Conservation (phyloP, 1,139 yeast species). For the Lodderomyces orthopsilosis region DNA sequence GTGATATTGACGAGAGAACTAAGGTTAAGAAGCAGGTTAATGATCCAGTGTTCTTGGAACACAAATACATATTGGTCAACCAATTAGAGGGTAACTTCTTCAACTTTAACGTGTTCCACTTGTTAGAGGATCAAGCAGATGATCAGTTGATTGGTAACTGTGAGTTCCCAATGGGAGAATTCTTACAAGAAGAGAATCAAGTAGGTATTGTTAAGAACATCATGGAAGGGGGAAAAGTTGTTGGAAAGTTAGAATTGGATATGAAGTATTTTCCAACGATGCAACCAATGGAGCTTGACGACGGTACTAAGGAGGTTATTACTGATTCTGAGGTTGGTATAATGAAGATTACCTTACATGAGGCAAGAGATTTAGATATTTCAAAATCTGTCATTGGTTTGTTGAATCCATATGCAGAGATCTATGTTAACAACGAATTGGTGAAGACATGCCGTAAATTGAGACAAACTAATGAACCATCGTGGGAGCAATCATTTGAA, state of each 20-base stretch:
- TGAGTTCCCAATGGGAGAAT: slow-evolving; percentile 53
- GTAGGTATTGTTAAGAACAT: slow-evolving; percentile 34
- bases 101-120: slow-evolving; percentile 52
- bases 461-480: slow-evolving; percentile 67
- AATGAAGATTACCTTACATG: slow-evolving; percentile 65
- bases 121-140: slow-evolving; percentile 49
- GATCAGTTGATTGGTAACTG: slow-evolving; percentile 57
- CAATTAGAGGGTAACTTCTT: slow-evolving; percentile 55
- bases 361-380: slow-evolving; percentile 68
- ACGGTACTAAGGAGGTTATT: slow-evolving; percentile 48
- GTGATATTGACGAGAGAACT: slow-evolving; percentile 47
- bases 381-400: slow-evolving; percentile 64
- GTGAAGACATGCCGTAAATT: slow-evolving; percentile 57
- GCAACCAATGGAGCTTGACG: slow-evolving; percentile 44
- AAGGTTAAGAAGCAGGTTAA: slow-evolving; percentile 53
- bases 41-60: slow-evolving; percentile 65
- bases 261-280: slow-evolving; percentile 62
- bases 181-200: slow-evolving; percentile 52
- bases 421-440: slow-evolving; percentile 54
- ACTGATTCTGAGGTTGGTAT: slow-evolving; percentile 68
- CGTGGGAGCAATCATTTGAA: slow-evolving; percentile 66
- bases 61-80: slow-evolving; percentile 57
- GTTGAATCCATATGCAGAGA: slow-evolving; percentile 68
- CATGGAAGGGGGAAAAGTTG: slow-evolving; percentile 52
- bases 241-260: slow-evolving; percentile 61